A percentile compares a stretch with the other conserved stretches of the same genome.
phyloP scores from a whole-genome alignment of 2,329 filamentous ascomycete genomes.

The Fusarium sp. region DNA sequence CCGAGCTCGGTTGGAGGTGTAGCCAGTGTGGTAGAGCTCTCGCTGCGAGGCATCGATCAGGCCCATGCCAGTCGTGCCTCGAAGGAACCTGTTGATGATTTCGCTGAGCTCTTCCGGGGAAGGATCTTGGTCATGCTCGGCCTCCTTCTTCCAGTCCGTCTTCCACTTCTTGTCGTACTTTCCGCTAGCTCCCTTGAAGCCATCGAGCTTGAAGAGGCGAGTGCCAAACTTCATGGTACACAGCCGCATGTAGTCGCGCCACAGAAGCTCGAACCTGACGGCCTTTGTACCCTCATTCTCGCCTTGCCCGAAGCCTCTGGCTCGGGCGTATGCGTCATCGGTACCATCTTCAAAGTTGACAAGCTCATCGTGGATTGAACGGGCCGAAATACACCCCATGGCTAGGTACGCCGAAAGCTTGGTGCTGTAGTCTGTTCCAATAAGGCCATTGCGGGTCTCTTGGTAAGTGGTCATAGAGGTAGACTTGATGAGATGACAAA shows the following conservation, averaged over 20 bases:
- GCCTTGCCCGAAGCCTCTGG: slow-evolving; percentile 70
- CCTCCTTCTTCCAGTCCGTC: slow-evolving; percentile 48
- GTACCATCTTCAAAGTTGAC: slow-evolving; percentile 73
- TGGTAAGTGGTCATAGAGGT: slow-evolving; percentile 73
- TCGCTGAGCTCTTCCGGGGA: slow-evolving; percentile 55
- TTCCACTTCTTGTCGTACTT: slow-evolving; percentile 60
- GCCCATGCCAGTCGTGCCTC: slow-evolving; percentile 77
- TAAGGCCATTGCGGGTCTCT: slow-evolving; percentile 73
- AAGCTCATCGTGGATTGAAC: slow-evolving; percentile 75
- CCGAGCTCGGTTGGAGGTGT: slow-evolving; percentile 78
- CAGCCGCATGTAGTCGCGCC: slow-evolving; percentile 84
- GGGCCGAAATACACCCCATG: slow-evolving; percentile 75
- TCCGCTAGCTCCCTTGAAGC: slow-evolving; percentile 63
- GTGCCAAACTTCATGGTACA: slow-evolving; percentile 74
- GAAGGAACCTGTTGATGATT: slow-evolving; percentile 66
- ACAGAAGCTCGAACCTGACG: slow-evolving; percentile 77
- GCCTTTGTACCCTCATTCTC: slow-evolving; percentile 76
- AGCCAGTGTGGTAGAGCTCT: slow-evolving; percentile 78
- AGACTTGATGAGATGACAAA: slow-evolving; percentile 67
- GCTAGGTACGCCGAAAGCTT: slow-evolving; percentile 79
- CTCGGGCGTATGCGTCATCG: slow-evolving; percentile 50
- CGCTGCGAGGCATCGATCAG: slow-evolving; percentile 81
- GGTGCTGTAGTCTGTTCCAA: slow-evolving; percentile 76
- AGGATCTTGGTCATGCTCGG: slow-evolving; percentile 50
- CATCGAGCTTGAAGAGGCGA: slow-evolving; percentile 70